Base-by-base conservation (phyloP, 306 rosid species). In the Quercus alba region DNA sequence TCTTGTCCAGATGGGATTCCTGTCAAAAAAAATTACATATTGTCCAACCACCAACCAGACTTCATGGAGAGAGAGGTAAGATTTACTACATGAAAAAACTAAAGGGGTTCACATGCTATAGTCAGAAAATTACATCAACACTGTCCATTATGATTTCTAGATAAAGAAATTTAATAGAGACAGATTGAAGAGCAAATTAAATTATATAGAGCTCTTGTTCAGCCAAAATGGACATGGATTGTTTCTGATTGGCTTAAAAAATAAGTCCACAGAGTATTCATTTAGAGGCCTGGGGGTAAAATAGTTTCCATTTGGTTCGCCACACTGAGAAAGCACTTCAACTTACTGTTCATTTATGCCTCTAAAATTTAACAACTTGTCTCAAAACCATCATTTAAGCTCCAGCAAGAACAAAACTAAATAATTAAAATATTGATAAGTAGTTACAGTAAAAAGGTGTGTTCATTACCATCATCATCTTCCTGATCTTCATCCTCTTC, bases 71-170 rank as follows among this genome's bases (percentile, higher is more conserved):
- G 71, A 33, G 73, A 73, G 58, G 61, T 54, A 84, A 17, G 68
- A 56, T 19, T 35, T 26, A 35, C 64, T n/a, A 61, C 15, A 9
- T 35, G 15, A 8, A 17, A 35, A 6, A 23, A 15, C 56, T 66
- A 14, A 63, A 62, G 56, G 17, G 46, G 31, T 80, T 41, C 72
- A 69, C 64, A 81, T 68, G 76, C 21, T 64, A 25, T 12, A 64
- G 46, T 64, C 44, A 30, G 70, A 63, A 63, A 26, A 63, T 63
- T 28, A 5, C 70, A 6, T 64, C 70, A 64, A 31, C 5, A 15
- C 3, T 61, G 6, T 3, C 54, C 54, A 4, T 28, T 30, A 63
- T 63, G 41, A 5, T 63, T 28, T 30, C 44, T 5, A 14, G 14
- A 63, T 25, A 23, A 25, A 13, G 19, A 61, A 23, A 49, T 49